Base-by-base conservation (phyloP, 306 rosid genomes). In the Cicer judaicum region DNA sequence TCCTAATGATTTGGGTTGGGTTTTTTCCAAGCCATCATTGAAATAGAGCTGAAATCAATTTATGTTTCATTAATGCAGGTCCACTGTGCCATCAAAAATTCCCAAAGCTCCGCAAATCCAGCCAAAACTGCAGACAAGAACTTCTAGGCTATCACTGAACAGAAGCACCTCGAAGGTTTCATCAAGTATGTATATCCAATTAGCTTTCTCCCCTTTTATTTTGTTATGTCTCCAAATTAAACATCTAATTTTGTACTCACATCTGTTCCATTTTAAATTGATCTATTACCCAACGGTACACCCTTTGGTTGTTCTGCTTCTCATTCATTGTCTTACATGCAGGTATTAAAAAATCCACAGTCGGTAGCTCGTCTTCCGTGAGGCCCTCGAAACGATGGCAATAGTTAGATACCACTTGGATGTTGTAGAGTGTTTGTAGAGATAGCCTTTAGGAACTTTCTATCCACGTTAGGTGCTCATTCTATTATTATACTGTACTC, bases 381-480 rank as follows among this genome's bases (percentile, higher is more conserved):
- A 95, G 80, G 86, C 49, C 90, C 67, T 8, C 29, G 60, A 92
- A 86, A 80, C 81, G 94, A 64, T 91, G 96, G 95, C 89, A 91
- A 78, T 92, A 78, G 84, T 54, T 79, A 71, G 80, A 74, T 73
- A 63, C 49, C 70, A 36, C 77, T 66, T 48, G 65, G 71, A 80
- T 59, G 76, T 18, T 72, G 80, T 79, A 76, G 78, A 79, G 60
- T 79, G 76, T 42, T 76, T 73, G 34, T 70, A 78, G 83, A 13
- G 34, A 59, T 62, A 60, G 76, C 66, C 11, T 0, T 7, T 62
- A 66, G 81, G 85, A 81, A 14, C 64, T 63, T 74, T 39, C 74
- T 70, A 84, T 56, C 73, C 19, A 60, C 70, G 65, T 71, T 85
- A 79, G 88, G 69, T 70, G 64, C 66, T 72, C 42, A 71, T 21